Conservation (phyloP, 2,329 filamentous ascomycete genomes). For the Botrytis squamosa region DNA sequence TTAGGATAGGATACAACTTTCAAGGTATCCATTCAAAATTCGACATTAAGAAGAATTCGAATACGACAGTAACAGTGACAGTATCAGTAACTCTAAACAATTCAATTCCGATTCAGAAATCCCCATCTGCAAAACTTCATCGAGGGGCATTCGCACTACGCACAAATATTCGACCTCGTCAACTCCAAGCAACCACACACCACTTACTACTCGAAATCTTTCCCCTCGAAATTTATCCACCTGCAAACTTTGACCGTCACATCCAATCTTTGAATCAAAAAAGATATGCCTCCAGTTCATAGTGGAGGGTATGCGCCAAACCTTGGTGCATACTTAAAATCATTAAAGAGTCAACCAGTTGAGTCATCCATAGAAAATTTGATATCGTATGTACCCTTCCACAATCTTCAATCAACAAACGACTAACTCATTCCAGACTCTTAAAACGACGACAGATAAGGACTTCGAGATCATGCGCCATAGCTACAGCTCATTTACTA, state of each 20-base stretch:
- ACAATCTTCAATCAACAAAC: not conserved
- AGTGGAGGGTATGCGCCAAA: conserved; percentile 62
- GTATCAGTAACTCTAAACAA: not conserved
- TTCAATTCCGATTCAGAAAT: not conserved
- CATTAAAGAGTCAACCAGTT: conserved; percentile 70
- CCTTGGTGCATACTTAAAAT: conserved; percentile 75
- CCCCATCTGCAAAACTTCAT: not conserved
- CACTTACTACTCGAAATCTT: not conserved
- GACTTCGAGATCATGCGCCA: conserved; percentile 82
- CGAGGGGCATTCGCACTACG: not conserved
- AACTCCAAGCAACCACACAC: not conserved
- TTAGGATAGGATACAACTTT: not conserved
- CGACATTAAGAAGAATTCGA: not conserved
- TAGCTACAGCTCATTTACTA: conserved; percentile 86
- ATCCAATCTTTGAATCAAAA: not conserved
- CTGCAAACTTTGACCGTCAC: not conserved
- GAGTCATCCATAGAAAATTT: conserved; percentile 82
- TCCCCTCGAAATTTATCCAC: not conserved
- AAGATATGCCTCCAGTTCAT: conserved; percentile 10
- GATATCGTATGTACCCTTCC: conserved; percentile 59
- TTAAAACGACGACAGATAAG: conserved; percentile 89
- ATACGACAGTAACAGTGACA: not conserved
- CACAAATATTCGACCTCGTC: not conserved
- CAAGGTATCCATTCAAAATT: not conserved
- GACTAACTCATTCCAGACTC: conserved; percentile 49